Evolutionary conservation across 1,284 basidiomycete genomes (phyloP).

Genomic region (Microbotryomycetes sp.): DNA sequence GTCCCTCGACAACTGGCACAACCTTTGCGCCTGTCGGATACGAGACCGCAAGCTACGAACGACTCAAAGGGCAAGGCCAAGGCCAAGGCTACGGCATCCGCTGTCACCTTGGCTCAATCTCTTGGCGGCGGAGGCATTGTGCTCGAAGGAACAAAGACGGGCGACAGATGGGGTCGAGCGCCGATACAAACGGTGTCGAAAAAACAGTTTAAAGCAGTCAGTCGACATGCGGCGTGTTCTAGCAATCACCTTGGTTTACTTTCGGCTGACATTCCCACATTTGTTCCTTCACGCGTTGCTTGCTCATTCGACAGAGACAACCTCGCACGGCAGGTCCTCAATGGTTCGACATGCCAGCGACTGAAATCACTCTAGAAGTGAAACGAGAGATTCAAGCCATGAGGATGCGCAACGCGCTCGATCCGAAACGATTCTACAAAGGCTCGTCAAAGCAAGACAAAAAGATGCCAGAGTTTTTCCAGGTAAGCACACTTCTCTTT

Average conservation of each 20-base stretch:
- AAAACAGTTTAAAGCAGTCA: conserved; percentile 20
- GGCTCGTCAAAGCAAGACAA: conserved; percentile 59
- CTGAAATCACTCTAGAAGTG: conserved; percentile 67
- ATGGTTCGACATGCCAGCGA: conserved; percentile 85
- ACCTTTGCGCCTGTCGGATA: no score
- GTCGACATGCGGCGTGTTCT: background rate
- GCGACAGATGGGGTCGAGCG: conserved; percentile 23
- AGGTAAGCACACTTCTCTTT: conserved; percentile 50
- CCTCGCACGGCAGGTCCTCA: conserved; percentile 60
- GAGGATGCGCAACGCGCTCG: conserved; percentile 80
- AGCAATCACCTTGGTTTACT: background rate
- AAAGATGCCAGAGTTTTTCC: conserved; percentile 77
- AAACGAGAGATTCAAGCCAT: conserved; percentile 89
- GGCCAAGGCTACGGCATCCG: conserved; percentile 1
- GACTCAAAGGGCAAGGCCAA: background rate
- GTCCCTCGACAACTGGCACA: background rate
- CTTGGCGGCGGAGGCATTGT: conserved; percentile 5
- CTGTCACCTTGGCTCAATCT: conserved; percentile 19
- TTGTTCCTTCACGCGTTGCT: background rate
- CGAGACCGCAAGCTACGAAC: background rate
- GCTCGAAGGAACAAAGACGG: background rate
- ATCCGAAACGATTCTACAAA: conserved; percentile 94
- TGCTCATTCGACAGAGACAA: conserved; percentile 5
- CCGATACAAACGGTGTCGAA: conserved; percentile 19
- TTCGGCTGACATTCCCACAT: background rate